These are phyloP conservation scores for Sphagnum magellanicum DNA, from an alignment of 228 moss, liverwort and hornwort species.

Conservation along the genomic window DNA sequence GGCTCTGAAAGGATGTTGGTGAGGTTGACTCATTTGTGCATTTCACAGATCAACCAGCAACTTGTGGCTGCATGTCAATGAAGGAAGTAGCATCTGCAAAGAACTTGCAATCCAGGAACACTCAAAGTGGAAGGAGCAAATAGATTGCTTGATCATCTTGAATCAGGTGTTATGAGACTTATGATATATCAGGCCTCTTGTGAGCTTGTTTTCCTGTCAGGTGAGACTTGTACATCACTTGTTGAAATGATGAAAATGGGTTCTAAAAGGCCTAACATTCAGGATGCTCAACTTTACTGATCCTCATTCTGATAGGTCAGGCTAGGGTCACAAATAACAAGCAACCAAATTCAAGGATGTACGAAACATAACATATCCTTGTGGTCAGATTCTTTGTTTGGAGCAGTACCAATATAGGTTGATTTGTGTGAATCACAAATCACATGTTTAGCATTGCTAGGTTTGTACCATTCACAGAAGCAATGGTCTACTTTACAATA, in stretches of 20 bases:
- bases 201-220: conserved; percentile 39
- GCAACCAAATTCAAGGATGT: no score
- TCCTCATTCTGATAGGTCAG: no score
- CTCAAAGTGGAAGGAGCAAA: conserved; percentile 6
- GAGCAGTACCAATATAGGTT: no score
- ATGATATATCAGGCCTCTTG: conserved; percentile 50
- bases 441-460: no score
- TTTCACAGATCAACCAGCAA: conserved; percentile 30
- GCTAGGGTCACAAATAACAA: no score
- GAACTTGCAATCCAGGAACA: not conserved
- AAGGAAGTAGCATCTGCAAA: conserved; percentile 3
- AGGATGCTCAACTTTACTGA: no score
- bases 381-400: no score
- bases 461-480: no score
- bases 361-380: no score
- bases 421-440: no score
- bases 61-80: conserved; percentile 36
- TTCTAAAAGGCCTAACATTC: no score
- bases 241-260: not conserved
- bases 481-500: no score
- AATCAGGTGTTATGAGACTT: conserved; percentile 24
- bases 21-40: not conserved
- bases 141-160: not conserved
- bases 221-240: conserved; percentile 10
- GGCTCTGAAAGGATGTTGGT: not conserved